Percentiles rank a stretch among this genome's conserved stretches.
Conservation (phyloP, 331 rosid species). For the Rhamnella rubrinervis region DNA sequence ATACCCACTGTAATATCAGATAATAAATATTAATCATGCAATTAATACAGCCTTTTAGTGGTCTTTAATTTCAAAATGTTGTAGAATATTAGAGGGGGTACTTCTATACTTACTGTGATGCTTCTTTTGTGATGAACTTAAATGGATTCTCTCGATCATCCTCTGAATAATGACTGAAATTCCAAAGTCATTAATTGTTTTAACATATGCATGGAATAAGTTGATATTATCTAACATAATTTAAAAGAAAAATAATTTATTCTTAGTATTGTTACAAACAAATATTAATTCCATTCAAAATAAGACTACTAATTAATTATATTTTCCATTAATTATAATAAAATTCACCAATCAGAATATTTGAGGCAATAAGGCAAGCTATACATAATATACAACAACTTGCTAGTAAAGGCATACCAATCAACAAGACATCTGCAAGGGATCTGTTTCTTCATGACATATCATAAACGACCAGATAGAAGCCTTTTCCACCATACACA, state of each 20-base stretch:
- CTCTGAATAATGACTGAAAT: neutral
- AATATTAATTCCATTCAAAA: constrained; percentile 11
- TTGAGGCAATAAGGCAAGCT: too few species aligned
- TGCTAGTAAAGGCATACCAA: neutral
- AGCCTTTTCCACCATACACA: neutral
- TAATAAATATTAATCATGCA: too few species aligned
- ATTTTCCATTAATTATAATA: too few species aligned
- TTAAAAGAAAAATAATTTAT: too few species aligned
- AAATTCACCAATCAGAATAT: constrained; percentile 4
- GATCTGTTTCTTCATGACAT: constrained; percentile 6
- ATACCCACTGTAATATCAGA: neutral
- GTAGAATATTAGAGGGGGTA: too few species aligned
- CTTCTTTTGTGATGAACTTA: neutral
- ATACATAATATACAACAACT: too few species aligned
- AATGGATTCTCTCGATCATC: neutral
- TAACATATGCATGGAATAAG: neutral
- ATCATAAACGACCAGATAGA: constrained; percentile 11
- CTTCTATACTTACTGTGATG: constrained; percentile 1
- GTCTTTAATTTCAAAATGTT: too few species aligned
- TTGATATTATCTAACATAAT: too few species aligned
- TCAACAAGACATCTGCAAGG: constrained; percentile 10
- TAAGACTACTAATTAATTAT: too few species aligned
- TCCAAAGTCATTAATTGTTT: constrained; percentile 12
- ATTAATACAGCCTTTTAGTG: too few species aligned
- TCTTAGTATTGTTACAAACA: constrained; percentile 2